These are phyloP conservation scores for Calonectria montana DNA, from an alignment of 2,329 filamentous ascomycete species.

Conservation along the genomic window DNA sequence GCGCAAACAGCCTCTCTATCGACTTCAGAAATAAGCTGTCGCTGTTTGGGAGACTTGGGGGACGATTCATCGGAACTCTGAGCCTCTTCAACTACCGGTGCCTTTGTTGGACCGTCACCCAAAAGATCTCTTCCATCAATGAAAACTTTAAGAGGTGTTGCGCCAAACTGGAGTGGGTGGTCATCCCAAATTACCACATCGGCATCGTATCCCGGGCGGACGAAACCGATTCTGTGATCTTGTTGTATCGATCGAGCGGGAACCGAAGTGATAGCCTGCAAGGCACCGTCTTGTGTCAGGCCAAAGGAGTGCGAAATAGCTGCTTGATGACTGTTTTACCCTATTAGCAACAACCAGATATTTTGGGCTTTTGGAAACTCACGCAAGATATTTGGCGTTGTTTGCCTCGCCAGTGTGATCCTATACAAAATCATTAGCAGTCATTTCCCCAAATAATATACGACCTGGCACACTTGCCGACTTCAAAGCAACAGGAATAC, in stretches of 20 bases:
- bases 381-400: constrained; percentile 12
- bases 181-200: constrained; percentile 10
- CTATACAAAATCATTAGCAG: neutral
- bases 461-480: neutral
- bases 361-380: neutral
- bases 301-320: constrained; percentile 4
- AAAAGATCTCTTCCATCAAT: constrained; percentile 5
- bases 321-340: neutral
- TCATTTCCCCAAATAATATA: too few species aligned
- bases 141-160: constrained; percentile 8
- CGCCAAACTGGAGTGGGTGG: constrained; percentile 10
- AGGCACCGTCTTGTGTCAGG: neutral
- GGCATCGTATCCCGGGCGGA: constrained; percentile 4
- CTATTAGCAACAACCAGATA: neutral
- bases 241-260: neutral
- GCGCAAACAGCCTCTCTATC: neutral
- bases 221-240: constrained; percentile 5
- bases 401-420: constrained; percentile 1
- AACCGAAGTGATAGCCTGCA: constrained; percentile 6
- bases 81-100: neutral
- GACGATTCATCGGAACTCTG: neutral
- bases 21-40: neutral
- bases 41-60: neutral
- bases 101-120: neutral
- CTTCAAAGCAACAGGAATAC: constrained; percentile 1